Evolutionary conservation across 2,329 filamentous ascomycete species (phyloP).

Genomic region (Chrysoporthe deuterocubensis): DNA sequence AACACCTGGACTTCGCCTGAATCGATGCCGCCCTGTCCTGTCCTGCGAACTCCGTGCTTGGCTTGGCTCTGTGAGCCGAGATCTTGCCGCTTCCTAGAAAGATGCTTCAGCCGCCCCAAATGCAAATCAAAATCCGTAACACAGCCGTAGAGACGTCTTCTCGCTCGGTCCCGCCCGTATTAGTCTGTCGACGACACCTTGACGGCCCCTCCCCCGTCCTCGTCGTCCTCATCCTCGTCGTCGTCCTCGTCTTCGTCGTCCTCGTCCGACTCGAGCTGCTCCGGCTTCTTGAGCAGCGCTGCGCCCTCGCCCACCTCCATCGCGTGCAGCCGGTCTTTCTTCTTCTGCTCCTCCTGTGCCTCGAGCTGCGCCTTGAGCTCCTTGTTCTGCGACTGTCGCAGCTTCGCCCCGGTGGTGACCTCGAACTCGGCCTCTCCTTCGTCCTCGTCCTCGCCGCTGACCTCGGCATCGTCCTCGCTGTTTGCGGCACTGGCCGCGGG

Average conservation of each 20-base stretch:
- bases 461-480: conserved; percentile 31
- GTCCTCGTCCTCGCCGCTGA: conserved; percentile 44
- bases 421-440: conserved; percentile 50
- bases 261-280: conserved; percentile 31
- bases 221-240: conserved; percentile 27
- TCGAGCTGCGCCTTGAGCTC: conserved; percentile 42
- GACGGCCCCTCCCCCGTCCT: conserved; percentile 25
- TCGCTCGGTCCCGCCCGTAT: not conserved
- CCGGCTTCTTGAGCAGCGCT: conserved; percentile 45
- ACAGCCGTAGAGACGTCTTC: not conserved
- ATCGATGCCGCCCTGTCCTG: not conserved
- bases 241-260: conserved; percentile 33
- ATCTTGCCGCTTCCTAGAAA: not conserved
- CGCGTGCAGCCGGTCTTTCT: conserved; percentile 59
- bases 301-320: conserved; percentile 65
- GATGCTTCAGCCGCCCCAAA: conserved; percentile 6
- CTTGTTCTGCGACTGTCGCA: conserved; percentile 49
- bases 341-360: conserved; percentile 43
- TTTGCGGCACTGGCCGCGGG: conserved; percentile 32
- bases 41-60: conserved; percentile 18
- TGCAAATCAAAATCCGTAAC: not conserved
- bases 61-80: conserved; percentile 11
- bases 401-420: conserved; percentile 43
- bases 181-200: conserved; percentile 14
- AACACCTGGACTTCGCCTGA: not conserved